A percentile compares a stretch with the other conserved stretches of the same genome.
Evolutionary conservation across 768 basidiomycete genomes (phyloP).

Genomic region (Termitomyces sp.): DNA sequence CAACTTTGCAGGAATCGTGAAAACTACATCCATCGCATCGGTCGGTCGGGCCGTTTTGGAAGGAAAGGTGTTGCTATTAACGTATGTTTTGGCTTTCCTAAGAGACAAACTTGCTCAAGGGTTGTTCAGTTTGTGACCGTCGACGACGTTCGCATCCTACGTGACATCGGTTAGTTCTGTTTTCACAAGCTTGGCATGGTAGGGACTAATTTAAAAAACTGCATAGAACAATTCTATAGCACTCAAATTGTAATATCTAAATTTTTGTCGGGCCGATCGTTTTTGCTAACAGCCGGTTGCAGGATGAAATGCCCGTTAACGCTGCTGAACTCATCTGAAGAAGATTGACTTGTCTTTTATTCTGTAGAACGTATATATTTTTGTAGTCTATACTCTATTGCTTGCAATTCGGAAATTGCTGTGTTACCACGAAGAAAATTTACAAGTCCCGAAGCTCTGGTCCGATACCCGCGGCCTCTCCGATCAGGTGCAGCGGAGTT

Average conservation of each 20-base stretch:
- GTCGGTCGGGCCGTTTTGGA: conserved; percentile 98
- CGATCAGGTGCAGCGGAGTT: conserved; percentile 36
- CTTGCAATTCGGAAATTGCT: not conserved
- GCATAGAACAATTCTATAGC: conserved; percentile 90
- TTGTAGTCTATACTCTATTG: conserved; percentile 15
- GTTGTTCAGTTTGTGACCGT: conserved; percentile 78
- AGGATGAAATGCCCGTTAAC: conserved; percentile 99
- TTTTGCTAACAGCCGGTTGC: conserved; percentile 18
- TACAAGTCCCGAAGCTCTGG: not conserved
- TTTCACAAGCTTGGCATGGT: conserved; percentile 9
- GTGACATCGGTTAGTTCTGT: conserved; percentile 74
- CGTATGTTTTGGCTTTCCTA: conserved; percentile 40
- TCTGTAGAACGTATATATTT: conserved; percentile 12
- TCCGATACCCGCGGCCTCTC: conserved; percentile 10
- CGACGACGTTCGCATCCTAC: conserved; percentile 93
- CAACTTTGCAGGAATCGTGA: conserved; percentile 70
- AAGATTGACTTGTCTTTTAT: conserved; percentile 3
- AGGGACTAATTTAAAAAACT: conserved; percentile 3
- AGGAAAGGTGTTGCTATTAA: conserved; percentile 99
- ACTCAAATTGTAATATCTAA: conserved; percentile 72
- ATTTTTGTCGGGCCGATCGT: conserved; percentile 7
- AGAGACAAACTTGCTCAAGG: conserved; percentile 9
- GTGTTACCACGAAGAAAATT: not conserved
- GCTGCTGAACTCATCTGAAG: conserved; percentile 91
- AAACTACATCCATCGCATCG: conserved; percentile 99